Conservation (phyloP, 805 yeast species). For the Sungouiella thailandica region DNA sequence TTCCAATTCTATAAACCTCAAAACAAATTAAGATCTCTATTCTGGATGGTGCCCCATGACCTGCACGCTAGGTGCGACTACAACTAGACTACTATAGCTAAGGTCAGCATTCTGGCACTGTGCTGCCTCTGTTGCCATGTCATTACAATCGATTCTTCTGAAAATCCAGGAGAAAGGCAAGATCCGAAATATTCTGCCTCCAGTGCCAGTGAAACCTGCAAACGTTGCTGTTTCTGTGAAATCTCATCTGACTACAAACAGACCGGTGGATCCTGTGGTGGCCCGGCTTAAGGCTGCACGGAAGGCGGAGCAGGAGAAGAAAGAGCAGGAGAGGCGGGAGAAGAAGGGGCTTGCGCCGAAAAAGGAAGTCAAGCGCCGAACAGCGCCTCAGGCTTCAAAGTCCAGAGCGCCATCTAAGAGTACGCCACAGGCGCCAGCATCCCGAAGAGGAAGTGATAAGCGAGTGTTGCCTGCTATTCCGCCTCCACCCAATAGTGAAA, state of each 20-base stretch:
- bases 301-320: conserved; percentile 46
- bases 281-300: conserved; percentile 64
- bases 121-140: no score
- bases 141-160: conserved; percentile 27
- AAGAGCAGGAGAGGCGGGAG: conserved; percentile 28
- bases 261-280: conserved; percentile 63
- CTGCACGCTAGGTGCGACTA: no score
- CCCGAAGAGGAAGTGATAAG: conserved; percentile 3
- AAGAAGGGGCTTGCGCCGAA: conserved; percentile 25
- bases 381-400: conserved; percentile 3
- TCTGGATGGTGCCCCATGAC: no score
- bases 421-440: conserved; percentile 5
- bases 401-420: conserved; percentile 3
- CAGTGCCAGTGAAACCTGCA: neutral
- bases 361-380: conserved; percentile 1
- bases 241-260: neutral
- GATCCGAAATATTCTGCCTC: conserved; percentile 1
- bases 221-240: no score
- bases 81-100: no score
- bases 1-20: no score
- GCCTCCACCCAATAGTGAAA: conserved; percentile 2
- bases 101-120: neutral
- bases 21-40: no score
- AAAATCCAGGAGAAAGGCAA: conserved; percentile 30
- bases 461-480: no score